Conservation (phyloP, 331 rosid species). For the Quercus phellos region DNA sequence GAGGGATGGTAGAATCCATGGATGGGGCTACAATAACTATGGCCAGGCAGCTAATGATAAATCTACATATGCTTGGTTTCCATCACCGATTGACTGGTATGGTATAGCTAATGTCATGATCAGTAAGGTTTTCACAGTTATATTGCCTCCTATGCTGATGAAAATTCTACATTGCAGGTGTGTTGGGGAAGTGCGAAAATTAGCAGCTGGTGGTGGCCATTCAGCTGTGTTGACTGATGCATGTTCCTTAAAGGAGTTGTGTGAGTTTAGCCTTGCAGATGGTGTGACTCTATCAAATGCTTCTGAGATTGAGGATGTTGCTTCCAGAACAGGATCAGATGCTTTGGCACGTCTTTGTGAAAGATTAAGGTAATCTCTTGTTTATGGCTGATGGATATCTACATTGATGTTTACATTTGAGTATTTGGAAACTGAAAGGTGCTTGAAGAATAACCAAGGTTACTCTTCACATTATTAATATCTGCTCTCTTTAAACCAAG, state of each 20-base stretch:
- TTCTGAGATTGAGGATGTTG: slow-evolving; percentile 66
- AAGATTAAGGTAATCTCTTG: slow-evolving; percentile 62
- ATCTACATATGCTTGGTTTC: slow-evolving; percentile 90
- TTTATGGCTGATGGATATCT: not conserved
- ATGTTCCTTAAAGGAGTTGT: slow-evolving; percentile 84
- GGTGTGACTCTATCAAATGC: slow-evolving; percentile 58
- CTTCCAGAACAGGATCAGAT: slow-evolving; percentile 83
- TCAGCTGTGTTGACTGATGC: slow-evolving; percentile 95
- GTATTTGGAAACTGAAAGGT: not conserved
- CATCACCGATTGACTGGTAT: slow-evolving; percentile 93
- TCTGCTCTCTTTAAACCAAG: not conserved
- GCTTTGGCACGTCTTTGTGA: slow-evolving; percentile 86
- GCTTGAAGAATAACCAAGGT: not conserved
- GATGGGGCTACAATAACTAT: slow-evolving; percentile 96
- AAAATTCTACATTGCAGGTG: slow-evolving; percentile 49
- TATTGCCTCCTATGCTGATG: slow-evolving; percentile 12
- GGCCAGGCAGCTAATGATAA: slow-evolving; percentile 95
- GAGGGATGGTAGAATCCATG: slow-evolving; percentile 80
- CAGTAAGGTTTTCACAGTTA: slow-evolving; percentile 10
- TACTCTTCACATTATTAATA: not conserved
- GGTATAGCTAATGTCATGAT: slow-evolving; percentile 13
- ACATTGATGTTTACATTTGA: not conserved
- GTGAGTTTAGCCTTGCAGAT: slow-evolving; percentile 83
- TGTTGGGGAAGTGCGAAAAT: slow-evolving; percentile 85
- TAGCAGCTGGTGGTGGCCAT: slow-evolving; percentile 98